Conservation (phyloP, 495 filamentous ascomycete species). For the Neurospora tetrasperma region DNA sequence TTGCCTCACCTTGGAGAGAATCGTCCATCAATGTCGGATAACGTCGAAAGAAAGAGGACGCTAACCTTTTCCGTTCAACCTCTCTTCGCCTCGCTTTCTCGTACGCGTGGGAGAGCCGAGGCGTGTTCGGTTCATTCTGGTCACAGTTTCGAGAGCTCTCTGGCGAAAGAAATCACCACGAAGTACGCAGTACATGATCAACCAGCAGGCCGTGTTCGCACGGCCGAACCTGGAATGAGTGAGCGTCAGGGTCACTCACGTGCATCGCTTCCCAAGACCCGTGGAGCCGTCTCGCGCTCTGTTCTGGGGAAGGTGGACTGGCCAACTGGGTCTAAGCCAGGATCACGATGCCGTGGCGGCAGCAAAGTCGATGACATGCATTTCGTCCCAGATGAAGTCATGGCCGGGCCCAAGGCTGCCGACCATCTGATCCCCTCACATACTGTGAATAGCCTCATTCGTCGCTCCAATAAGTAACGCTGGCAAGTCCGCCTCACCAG, state of each 20-base stretch:
- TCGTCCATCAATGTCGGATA: neutral
- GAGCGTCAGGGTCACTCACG: neutral
- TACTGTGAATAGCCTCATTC: slow-evolving; percentile 9
- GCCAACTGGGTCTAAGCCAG: neutral
- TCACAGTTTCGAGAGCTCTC: neutral
- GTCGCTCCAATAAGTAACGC: neutral
- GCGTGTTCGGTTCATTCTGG: too few species aligned
- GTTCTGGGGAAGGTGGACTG: neutral
- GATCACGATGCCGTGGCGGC: neutral
- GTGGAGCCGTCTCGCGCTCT: neutral
- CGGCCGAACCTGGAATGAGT: neutral
- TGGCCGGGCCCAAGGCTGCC: neutral
- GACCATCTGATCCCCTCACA: neutral
- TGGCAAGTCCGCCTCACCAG: neutral
- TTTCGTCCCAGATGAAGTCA: neutral
- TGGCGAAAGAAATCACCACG: neutral
- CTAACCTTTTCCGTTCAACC: neutral
- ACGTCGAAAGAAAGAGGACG: neutral
- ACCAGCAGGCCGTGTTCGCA: neutral
- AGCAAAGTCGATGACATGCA: neutral
- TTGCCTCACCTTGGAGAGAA: neutral
- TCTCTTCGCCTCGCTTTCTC: neutral
- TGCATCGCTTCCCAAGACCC: neutral
- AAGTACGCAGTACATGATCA: neutral
- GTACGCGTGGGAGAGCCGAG: neutral